Base-by-base conservation (phyloP, 768 basidiomycete species). In the Scleroderma bovista region DNA sequence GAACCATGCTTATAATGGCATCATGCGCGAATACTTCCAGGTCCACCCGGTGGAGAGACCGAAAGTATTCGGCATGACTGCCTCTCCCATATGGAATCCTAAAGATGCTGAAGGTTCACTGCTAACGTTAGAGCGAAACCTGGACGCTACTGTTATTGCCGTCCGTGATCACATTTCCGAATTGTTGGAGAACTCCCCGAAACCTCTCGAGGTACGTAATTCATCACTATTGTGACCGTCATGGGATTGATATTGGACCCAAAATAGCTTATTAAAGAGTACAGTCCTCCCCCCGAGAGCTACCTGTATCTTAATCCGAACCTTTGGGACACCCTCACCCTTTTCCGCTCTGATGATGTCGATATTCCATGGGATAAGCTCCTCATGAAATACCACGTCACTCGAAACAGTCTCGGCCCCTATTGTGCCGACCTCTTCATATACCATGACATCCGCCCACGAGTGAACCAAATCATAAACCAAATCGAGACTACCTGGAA, bases 1-100 rank as follows among this genome's bases (percentile, higher is more conserved):
- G 58, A 78, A 77, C 48, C 76, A 81, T 47, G 75, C 80, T 1
- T 79, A 79, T 50, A 79, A 79, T 46, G 73, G 73, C 17, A 77
- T 83, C 49, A 78, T 83, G 77, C 69, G 71, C 17, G 74, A 81
- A 42, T 79, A 82, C 60, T 81, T 75, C 53, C 72, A 72, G 47
- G 71, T 63, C 39, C 73, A 68, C 36, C 58, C 37, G 23, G 44
- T 58, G 1, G 58, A 69, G 17, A 73, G 85, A n/a, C 88, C 89
- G 10, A 91, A 88, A 62, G 74, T 95, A n/a, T 89, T 94, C 52
- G 93, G 93, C 3, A 87, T 95, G 84, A 94, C 93, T 0, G 93
- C 93, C 0, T 92, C 88, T 16, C 92, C 92, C 0, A 81, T 92
- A 22, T 91, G 86, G 85, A 87, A 88, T 54, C 75, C 80, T 12